These are phyloP conservation scores for Chytridium lagenaria DNA, from an alignment of 371 early-diverging fungal genomes.

Conservation along the genomic window DNA sequence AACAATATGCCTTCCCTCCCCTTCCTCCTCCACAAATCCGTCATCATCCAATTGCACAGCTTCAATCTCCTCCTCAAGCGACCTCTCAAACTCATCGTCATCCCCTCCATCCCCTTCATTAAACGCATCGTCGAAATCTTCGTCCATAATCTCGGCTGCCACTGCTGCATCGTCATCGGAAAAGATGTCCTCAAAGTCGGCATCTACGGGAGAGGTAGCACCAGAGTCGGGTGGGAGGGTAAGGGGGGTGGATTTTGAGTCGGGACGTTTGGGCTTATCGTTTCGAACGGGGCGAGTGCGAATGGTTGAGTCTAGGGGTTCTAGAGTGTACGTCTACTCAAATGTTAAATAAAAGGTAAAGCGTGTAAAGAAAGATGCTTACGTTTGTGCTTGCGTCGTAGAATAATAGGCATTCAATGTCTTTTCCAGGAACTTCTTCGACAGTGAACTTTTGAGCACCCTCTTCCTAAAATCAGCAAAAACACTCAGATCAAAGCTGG, in stretches of 20 bases:
- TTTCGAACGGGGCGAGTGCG: neutral
- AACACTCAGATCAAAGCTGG: neutral
- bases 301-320: constrained; percentile 3
- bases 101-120: too few species aligned
- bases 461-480: neutral
- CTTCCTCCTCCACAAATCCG: neutral
- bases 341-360: neutral
- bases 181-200: neutral
- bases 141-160: neutral
- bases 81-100: neutral
- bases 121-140: neutral
- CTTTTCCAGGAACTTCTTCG: neutral
- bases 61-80: neutral
- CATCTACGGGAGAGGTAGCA: neutral
- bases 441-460: neutral
- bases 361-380: neutral
- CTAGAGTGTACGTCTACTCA: constrained; percentile 16
- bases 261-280: neutral
- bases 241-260: neutral
- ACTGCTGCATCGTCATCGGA: neutral
- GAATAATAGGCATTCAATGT: constrained; percentile 13
- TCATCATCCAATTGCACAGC: neutral
- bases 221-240: neutral
- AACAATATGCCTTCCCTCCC: neutral
- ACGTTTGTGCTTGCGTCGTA: constrained; percentile 15